Base-by-base conservation (phyloP, 345 rosid genomes). In the Ceriops tagal region DNA sequence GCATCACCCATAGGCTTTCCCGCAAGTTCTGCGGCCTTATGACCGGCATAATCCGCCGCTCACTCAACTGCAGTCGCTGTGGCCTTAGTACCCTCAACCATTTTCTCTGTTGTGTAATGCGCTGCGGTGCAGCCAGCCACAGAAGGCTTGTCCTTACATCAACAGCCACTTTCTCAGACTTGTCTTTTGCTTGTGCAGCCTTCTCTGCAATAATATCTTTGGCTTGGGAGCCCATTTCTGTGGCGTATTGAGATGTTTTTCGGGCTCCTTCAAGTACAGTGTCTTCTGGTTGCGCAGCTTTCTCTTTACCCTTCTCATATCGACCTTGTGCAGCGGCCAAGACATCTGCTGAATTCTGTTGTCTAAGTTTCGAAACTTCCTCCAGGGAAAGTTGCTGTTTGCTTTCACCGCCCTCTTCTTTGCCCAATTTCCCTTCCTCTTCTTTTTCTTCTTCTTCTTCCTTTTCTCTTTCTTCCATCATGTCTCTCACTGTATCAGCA, bases 101-200 rank as follows among this genome's bases (percentile, higher is more conserved):
- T 73, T 58, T 86, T 86, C 73, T 85, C 87, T 0, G 86, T 67
- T 0, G 84, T 86, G 69, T 73, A 83, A 71, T 93, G 89, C 1
- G 91, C 93, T 0, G 92, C 90, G 1, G 81, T 82, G 96, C 96
- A 92, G 3, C 96, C 96, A 3, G 73, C 86, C 6, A 63, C 84
- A 0, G 79, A 83, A 0, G 90, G 84, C 75, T 69, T 84, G 28
- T 93, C 93, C 69, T 86, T 0, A 77, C 81, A 11, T 78, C 89
- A 22, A 22, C 72, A 0, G 84, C 83, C 31, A 76, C 76, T 66
- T 78, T 75, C 27, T 85, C 93, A 0, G 88, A 85, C 19, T 81
- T 71, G 5, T 84, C 86, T 35, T 31, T 69, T 18, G 39, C 65
- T 19, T 5, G 43, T n/a, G n/a, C 19, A 16, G 65, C 58, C 31